Base-by-base conservation (phyloP, 768 basidiomycete species). In the Russula earlei region DNA sequence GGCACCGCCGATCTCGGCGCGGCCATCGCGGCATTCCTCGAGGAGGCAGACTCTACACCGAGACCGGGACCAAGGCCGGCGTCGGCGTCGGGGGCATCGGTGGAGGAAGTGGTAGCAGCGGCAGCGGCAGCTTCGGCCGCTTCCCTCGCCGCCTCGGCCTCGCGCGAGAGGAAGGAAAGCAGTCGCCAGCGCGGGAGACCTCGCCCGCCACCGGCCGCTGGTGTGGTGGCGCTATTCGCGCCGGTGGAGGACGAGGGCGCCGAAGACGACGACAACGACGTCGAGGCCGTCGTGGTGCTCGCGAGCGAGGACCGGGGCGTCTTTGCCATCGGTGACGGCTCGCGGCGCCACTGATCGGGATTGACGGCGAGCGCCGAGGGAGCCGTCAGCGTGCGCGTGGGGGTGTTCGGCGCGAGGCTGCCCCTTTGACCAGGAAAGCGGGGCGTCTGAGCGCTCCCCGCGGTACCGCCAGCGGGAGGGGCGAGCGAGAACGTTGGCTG, bases 111-210 rank as follows among this genome's bases (percentile, higher is more conserved):
- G 17, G 8, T 11, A 4, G 15, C 19, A 27, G 7, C 17, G 19
- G 8, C 7, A 7, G 17, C 34, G 9, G 25, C 3, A 24, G 15
- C 6, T 4, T 40, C 50, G 5, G 20, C 25, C 17, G 20, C 44
- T 1, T 45, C 59, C 19, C 55, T 40, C 25, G 54, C 33, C 19
- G 36, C 52, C 17, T 58, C 47, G 3, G 20, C 22, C 6, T 62
- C 61, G 5, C 58, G 61, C 14, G 52, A 54, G 33, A 55, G 56
- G 57, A 58, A 59, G 5, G 56, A 54, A 22, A 55, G 57, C 12
- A 58, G 45, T n/a, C 59, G 61, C 59, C 59, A 56, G 52, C 55
- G 61, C 43, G 27, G 57, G 31, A 45, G 49, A 8, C 12, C 5
- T 14, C 40, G 33, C 6, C 9, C 22, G 31, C 17, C 31, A 10